Conservation (phyloP, 805 yeast genomes). For the Sugiyamaella lignohabitans region DNA sequence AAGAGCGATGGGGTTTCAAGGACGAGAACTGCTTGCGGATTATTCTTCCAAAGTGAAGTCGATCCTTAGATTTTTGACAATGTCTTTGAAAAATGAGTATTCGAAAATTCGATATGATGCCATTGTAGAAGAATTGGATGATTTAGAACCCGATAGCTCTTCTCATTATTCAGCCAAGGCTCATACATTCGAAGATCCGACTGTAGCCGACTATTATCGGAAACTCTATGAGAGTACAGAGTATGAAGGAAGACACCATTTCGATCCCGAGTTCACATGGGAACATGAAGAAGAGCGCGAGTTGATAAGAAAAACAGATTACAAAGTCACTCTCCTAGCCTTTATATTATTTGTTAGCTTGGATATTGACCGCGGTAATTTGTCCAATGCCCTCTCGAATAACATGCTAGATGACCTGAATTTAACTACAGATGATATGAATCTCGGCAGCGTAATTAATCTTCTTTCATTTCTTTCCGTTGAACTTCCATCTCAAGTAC, state of each 20-base stretch:
- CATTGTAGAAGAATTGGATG: neutral
- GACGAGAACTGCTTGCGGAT: too few species aligned
- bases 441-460: conserved; percentile 50
- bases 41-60: neutral
- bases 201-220: conserved; percentile 38
- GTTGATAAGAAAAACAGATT: conserved; percentile 46
- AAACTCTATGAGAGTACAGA: conserved; percentile 38
- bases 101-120: neutral
- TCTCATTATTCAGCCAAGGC: neutral
- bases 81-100: neutral
- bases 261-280: conserved; percentile 53
- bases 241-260: conserved; percentile 48
- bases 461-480: conserved; percentile 47
- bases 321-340: conserved; percentile 47
- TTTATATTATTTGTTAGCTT: conserved; percentile 51
- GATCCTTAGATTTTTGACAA: neutral
- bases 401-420: conserved; percentile 45
- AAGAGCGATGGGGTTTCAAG: neutral
- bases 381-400: conserved; percentile 51
- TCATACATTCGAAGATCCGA: conserved; percentile 37
- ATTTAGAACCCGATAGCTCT: neutral
- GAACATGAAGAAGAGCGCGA: conserved; percentile 39
- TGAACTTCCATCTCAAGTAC: conserved; percentile 60
- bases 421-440: conserved; percentile 49
- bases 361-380: conserved; percentile 50